Percentiles rank a stretch among this genome's conserved stretches.
These are phyloP conservation scores for Apiotrichum domesticum DNA, from an alignment of 1,284 basidiomycete species.

Conservation along the genomic window DNA sequence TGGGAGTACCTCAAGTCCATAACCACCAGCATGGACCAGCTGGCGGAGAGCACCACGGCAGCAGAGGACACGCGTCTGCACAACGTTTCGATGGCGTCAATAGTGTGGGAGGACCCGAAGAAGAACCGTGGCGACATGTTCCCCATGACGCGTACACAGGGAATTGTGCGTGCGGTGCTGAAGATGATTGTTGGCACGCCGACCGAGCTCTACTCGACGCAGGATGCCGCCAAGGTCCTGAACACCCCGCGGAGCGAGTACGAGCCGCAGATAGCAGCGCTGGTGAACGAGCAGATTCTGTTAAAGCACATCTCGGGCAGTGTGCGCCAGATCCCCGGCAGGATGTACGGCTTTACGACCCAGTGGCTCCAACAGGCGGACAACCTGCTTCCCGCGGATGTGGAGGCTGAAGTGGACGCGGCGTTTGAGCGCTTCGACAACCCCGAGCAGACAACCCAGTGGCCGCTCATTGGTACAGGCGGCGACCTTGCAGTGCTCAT, in stretches of 20 bases:
- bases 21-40: constrained; percentile 56
- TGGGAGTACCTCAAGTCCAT: constrained; percentile 48
- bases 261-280: constrained; percentile 49
- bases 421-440: constrained; percentile 57
- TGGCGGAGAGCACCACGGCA: constrained; percentile 12
- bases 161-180: not conserved
- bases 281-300: constrained; percentile 32
- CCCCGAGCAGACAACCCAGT: constrained; percentile 35
- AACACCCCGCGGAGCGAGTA: constrained; percentile 54
- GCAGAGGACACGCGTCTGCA: constrained; percentile 64
- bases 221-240: constrained; percentile 56
- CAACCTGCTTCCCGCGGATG: constrained; percentile 58
- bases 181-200: constrained; percentile 73
- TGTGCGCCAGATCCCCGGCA: constrained; percentile 11
- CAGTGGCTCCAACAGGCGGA: constrained; percentile 46
- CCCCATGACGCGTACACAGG: not conserved
- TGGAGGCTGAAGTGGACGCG: constrained; percentile 59
- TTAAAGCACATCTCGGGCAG: constrained; percentile 13
- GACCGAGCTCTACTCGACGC: constrained; percentile 58
- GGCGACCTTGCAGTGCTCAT: constrained; percentile 38
- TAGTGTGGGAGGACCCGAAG: constrained; percentile 48
- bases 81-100: constrained; percentile 55
- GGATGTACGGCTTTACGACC: constrained; percentile 26
- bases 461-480: constrained; percentile 28
- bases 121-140: not conserved